Conservation (phyloP, 2,329 filamentous ascomycete species). For the Aphanoascus verrucosus region DNA sequence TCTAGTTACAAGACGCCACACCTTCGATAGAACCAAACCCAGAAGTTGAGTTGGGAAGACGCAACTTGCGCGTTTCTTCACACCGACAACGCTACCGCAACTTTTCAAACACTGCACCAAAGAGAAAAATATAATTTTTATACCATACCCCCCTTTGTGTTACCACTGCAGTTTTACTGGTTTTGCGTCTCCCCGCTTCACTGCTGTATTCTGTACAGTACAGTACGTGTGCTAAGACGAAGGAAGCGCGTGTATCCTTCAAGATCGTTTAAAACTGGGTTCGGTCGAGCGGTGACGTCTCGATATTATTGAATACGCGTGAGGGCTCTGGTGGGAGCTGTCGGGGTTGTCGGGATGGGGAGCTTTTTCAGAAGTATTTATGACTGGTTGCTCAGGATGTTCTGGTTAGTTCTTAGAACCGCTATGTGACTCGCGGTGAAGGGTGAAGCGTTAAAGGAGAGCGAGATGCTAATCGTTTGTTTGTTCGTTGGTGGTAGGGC, state of each 20-base stretch:
- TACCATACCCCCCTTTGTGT: constrained; percentile 8
- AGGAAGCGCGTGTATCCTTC: no score
- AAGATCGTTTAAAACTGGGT: no score
- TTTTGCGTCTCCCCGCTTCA: constrained; percentile 12
- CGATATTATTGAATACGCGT: not conserved
- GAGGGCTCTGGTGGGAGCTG: not conserved
- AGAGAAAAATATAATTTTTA: not conserved
- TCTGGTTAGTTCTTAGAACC: constrained; percentile 54
- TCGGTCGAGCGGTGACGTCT: no score
- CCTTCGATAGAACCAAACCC: no score
- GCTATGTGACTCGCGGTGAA: not conserved
- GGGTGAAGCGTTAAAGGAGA: no score
- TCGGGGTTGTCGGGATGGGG: constrained; percentile 60
- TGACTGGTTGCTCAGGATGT: constrained; percentile 95
- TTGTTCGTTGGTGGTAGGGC: constrained; percentile 51
- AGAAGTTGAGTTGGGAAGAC: no score
- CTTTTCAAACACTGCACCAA: no score
- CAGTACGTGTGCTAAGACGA: no score
- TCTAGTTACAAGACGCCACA: not conserved
- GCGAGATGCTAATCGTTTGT: not conserved
- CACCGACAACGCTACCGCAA: no score
- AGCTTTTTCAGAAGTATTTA: constrained; percentile 89
- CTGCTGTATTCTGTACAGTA: constrained; percentile 4
- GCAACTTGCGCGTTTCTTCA: not conserved
- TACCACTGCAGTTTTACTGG: not conserved